A percentile compares a stretch with the other conserved stretches of the same genome.
These are phyloP conservation scores for Aspergillus proliferans DNA, from an alignment of 2,329 filamentous ascomycete species.

Conservation along the genomic window DNA sequence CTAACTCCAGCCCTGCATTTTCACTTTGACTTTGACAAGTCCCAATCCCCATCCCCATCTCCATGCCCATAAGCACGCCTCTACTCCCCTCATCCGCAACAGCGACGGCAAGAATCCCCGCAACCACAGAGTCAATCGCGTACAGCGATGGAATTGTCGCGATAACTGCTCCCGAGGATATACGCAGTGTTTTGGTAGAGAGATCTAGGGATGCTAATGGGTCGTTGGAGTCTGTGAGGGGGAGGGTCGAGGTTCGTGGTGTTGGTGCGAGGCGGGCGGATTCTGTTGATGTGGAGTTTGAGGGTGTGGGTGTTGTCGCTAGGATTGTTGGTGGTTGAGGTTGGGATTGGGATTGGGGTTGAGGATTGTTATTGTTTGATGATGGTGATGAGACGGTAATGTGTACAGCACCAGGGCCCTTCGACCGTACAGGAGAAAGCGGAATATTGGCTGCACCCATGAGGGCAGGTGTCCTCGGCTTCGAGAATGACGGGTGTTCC, in stretches of 20 bases:
- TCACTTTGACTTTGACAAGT: constrained; percentile 20
- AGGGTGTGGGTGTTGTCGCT: constrained; percentile 32
- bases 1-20: constrained; percentile 7
- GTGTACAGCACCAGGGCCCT: constrained; percentile 32
- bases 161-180: constrained; percentile 36
- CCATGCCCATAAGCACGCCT: constrained; percentile 32
- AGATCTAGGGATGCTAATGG: constrained; percentile 41
- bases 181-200: constrained; percentile 33
- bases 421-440: constrained; percentile 24
- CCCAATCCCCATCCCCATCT: constrained; percentile 16
- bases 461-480: constrained; percentile 21
- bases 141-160: constrained; percentile 41
- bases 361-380: not conserved
- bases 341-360: constrained; percentile 2
- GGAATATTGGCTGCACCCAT: constrained; percentile 31
- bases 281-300: constrained; percentile 29
- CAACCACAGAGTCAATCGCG: constrained; percentile 43
- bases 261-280: constrained; percentile 26
- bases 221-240: constrained; percentile 32
- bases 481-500: constrained; percentile 34
- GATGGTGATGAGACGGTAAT: constrained; percentile 36
- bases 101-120: constrained; percentile 40
- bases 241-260: constrained; percentile 34
- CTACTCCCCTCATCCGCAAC: constrained; percentile 39
- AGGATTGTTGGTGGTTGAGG: constrained; percentile 31